Conservation (phyloP, 805 yeast species). For the Teunomyces aglyptinius region DNA sequence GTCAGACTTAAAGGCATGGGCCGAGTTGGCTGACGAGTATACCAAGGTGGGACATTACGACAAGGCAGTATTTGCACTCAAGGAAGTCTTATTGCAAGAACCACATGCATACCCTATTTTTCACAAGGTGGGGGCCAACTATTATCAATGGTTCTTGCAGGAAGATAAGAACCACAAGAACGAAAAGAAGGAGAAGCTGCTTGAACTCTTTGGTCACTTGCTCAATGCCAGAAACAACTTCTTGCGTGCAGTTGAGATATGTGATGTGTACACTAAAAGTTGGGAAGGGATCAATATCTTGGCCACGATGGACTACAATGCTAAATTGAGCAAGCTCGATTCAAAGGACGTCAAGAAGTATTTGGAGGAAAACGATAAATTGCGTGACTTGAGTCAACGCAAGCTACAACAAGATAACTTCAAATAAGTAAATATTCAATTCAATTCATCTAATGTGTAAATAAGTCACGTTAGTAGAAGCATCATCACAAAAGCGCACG, state of each 20-base stretch:
- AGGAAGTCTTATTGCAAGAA: conserved; percentile 65
- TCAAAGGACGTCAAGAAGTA: conserved; percentile 21
- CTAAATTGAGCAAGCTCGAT: conserved; percentile 17
- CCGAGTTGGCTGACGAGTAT: conserved; percentile 72
- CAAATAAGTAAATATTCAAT: background rate
- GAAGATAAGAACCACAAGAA: conserved; percentile 8
- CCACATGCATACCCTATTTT: conserved; percentile 71
- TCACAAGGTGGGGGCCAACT: conserved; percentile 54
- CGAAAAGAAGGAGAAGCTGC: conserved; percentile 30
- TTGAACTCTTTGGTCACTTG: conserved; percentile 24
- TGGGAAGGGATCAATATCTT: conserved; percentile 67
- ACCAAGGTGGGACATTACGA: conserved; percentile 57
- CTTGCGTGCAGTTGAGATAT: conserved; percentile 72
- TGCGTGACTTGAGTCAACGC: conserved; percentile 17
- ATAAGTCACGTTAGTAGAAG: background rate
- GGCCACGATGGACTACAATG: conserved; percentile 1
- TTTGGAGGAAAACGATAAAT: conserved; percentile 21
- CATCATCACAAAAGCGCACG: background rate
- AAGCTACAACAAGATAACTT: conserved; percentile 14
- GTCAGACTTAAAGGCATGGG: conserved; percentile 74
- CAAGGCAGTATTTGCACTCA: conserved; percentile 62
- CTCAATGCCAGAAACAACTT: conserved; percentile 46
- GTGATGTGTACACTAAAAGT: conserved; percentile 63
- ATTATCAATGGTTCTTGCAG: conserved; percentile 32
- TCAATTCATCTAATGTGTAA: background rate